Evolutionary conservation across 2,329 filamentous ascomycete species (phyloP).

Genomic region (Paraconiothyrium brasiliense): DNA sequence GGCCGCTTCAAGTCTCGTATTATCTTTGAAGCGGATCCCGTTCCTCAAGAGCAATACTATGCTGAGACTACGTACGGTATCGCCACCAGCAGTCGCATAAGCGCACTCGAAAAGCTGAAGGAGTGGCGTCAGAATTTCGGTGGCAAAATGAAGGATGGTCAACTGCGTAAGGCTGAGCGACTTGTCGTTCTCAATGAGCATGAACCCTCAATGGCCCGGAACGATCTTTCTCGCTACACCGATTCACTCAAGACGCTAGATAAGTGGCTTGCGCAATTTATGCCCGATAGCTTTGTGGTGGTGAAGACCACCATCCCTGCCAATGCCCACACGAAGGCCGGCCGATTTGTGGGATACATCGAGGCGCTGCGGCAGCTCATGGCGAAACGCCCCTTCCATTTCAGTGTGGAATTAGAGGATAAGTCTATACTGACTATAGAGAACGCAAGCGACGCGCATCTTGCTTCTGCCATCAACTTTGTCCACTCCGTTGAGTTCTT

Average conservation of each 20-base stretch:
- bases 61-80: not conserved
- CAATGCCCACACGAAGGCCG: not conserved
- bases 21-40: conserved; percentile 6
- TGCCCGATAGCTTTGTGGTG: conserved; percentile 12
- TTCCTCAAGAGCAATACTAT: not conserved
- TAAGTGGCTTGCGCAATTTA: not conserved
- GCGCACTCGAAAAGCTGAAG: conserved; percentile 7
- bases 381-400: conserved; percentile 13
- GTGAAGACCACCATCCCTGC: not conserved
- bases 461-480: not conserved
- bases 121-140: conserved; percentile 1
- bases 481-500: not conserved
- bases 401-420: conserved; percentile 14
- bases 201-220: conserved; percentile 5
- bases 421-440: not conserved
- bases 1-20: conserved; percentile 10
- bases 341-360: not conserved
- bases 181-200: conserved; percentile 13
- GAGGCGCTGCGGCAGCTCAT: not conserved
- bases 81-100: not conserved
- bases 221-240: conserved; percentile 11
- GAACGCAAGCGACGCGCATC: not conserved
- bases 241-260: conserved; percentile 6
- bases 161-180: conserved; percentile 2
- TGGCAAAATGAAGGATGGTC: not conserved